phyloP scores from a whole-genome alignment of 768 basidiomycete species.

The Stropharia rugosoannulata region DNA sequence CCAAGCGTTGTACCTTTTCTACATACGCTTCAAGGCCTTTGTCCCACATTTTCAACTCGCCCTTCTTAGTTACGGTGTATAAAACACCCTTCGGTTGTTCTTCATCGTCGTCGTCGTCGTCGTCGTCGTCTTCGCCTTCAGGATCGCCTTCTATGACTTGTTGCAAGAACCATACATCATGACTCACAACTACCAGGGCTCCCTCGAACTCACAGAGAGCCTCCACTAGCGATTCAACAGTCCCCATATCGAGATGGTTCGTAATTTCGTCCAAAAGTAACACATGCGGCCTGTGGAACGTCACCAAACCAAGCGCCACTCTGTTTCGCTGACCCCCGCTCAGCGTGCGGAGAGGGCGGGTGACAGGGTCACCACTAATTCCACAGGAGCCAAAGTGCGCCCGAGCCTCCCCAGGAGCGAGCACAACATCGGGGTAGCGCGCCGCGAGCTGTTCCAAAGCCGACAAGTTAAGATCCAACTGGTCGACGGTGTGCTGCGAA shows the following conservation, averaged over 20 bases:
- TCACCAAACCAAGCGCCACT: slow-evolving; percentile 54
- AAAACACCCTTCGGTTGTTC: slow-evolving; percentile 21
- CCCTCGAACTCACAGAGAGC: slow-evolving; percentile 53
- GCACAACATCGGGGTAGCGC: slow-evolving; percentile 23
- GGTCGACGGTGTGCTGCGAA: slow-evolving; percentile 61
- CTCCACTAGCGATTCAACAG: slow-evolving; percentile 52
- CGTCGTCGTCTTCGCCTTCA: slow-evolving; percentile 22
- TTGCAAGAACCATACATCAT: slow-evolving; percentile 47
- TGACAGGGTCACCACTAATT: slow-evolving; percentile 42
- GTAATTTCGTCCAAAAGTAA: slow-evolving; percentile 63
- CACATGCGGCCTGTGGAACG: slow-evolving; percentile 54
- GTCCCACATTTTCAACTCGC: slow-evolving; percentile 28
- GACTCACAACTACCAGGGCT: slow-evolving; percentile 62
- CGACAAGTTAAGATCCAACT: slow-evolving; percentile 32
- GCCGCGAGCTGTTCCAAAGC: slow-evolving; percentile 27
- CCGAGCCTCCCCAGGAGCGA: slow-evolving; percentile 30
- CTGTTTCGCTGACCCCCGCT: slow-evolving; percentile 62
- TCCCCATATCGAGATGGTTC: slow-evolving; percentile 66
- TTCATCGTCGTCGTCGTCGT: slow-evolving; percentile 17
- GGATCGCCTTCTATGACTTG: slow-evolving; percentile 29
- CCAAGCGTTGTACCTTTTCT: slow-evolving; percentile 19
- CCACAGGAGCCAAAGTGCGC: slow-evolving; percentile 40
- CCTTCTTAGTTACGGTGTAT: slow-evolving; percentile 30
- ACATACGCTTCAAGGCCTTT: slow-evolving; percentile 32
- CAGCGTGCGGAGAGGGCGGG: slow-evolving; percentile 34